phyloP scores from a whole-genome alignment of 148 eudicot species.

The Hydrangea macrophylla region DNA sequence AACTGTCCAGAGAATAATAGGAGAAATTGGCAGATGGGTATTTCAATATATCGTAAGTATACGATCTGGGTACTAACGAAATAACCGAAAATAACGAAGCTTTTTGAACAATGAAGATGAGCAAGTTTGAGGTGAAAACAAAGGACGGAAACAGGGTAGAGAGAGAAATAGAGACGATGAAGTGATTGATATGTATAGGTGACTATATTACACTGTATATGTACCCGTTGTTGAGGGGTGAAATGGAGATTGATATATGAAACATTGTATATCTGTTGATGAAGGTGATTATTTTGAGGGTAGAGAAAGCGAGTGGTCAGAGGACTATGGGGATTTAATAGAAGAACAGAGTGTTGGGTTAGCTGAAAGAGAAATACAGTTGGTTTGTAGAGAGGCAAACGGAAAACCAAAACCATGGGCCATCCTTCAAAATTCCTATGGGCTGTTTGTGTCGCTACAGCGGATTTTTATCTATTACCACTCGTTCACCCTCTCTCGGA shows the following conservation, averaged over 20 bases:
- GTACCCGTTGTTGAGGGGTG: too few species aligned
- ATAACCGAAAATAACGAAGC: neutral
- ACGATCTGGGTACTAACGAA: neutral
- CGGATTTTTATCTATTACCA: conserved; percentile 19
- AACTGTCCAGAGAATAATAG: too few species aligned
- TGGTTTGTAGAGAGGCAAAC: conserved; percentile 11
- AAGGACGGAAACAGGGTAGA: neutral
- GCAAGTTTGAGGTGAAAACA: neutral
- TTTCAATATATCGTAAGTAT: neutral
- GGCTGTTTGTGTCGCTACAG: conserved; percentile 36
- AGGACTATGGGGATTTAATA: conserved; percentile 3
- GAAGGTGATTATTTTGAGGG: neutral
- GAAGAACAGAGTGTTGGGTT: neutral
- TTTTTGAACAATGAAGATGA: neutral
- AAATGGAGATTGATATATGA: neutral
- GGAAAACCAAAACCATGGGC: conserved; percentile 54
- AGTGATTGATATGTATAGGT: too few species aligned
- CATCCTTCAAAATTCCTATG: conserved; percentile 27
- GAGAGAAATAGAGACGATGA: too few species aligned
- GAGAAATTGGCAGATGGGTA: too few species aligned
- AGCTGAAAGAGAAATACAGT: conserved; percentile 12
- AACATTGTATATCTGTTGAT: neutral
- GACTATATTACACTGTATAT: too few species aligned
- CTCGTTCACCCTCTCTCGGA: too few species aligned
- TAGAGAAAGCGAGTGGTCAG: neutral